These are phyloP conservation scores for Gremmenia infestans DNA, from an alignment of 2,329 filamentous ascomycete genomes.

Conservation along the genomic window DNA sequence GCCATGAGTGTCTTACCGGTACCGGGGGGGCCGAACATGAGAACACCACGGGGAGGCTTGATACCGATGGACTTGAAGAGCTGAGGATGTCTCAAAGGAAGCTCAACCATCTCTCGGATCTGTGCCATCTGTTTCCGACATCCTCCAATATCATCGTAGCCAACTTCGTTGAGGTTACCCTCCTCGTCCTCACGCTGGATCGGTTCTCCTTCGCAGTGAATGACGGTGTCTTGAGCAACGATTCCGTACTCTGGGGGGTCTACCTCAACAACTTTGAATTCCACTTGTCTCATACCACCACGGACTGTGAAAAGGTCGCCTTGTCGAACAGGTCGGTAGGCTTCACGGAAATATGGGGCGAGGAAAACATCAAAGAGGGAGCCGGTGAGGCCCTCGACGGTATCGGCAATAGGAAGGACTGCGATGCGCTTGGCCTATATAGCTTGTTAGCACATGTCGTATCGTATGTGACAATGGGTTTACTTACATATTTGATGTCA, in stretches of 20 bases:
- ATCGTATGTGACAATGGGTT: background rate
- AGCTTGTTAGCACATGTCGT: conserved; percentile 20
- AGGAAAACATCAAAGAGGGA: conserved; percentile 99
- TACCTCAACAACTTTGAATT: conserved; percentile 99
- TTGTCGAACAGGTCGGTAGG: conserved; percentile 94
- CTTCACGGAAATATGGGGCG: conserved; percentile 98
- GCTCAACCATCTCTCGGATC: conserved; percentile 96
- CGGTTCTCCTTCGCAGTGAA: conserved; percentile 95
- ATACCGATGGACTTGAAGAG: conserved; percentile 99
- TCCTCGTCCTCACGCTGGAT: conserved; percentile 99
- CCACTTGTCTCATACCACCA: conserved; percentile 97
- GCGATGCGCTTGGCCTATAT: conserved; percentile 93
- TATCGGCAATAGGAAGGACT: conserved; percentile 96
- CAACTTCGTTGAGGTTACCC: conserved; percentile 98
- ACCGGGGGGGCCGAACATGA: conserved; percentile 94
- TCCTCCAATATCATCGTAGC: conserved; percentile 98
- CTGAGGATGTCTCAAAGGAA: conserved; percentile 93
- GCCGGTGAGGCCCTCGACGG: conserved; percentile 93
- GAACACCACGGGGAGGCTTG: conserved; percentile 96
- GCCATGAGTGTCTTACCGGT: conserved; percentile 99
- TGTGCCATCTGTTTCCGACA: conserved; percentile 99
- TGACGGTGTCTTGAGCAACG: conserved; percentile 96
- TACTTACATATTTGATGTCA: conserved; percentile 98
- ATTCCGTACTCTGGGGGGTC: conserved; percentile 98
- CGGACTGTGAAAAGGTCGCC: conserved; percentile 96